A percentile compares a stretch with the other conserved stretches of the same genome.
Evolutionary conservation across 2,329 filamentous ascomycete species (phyloP).

Genomic region (Colletotrichum sp.): DNA sequence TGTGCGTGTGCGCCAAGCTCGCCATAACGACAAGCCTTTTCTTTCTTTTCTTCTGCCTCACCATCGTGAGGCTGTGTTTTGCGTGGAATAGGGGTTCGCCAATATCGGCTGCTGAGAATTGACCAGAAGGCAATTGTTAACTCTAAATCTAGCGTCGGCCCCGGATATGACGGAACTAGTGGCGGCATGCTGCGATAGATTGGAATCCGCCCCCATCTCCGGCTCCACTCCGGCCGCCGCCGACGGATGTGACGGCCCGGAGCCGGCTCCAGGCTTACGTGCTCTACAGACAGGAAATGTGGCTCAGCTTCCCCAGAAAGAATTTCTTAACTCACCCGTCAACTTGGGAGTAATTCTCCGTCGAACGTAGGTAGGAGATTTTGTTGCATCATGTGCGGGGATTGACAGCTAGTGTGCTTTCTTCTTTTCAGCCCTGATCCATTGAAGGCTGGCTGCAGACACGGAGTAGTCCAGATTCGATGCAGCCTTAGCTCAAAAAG

Average conservation of each 20-base stretch:
- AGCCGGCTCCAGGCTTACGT: not conserved
- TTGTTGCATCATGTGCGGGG: not conserved
- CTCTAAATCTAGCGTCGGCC: not conserved
- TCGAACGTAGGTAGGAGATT: not conserved
- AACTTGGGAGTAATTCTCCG: not conserved
- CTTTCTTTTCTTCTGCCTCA: not conserved
- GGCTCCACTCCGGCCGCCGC: not conserved
- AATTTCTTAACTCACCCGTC: not conserved
- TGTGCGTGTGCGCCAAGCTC: not conserved
- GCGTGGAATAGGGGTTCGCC: not conserved
- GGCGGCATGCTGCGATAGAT: not conserved
- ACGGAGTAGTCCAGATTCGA: not conserved
- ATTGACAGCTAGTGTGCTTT: not conserved
- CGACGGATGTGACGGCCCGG: conserved; percentile 1
- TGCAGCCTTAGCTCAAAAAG: not conserved
- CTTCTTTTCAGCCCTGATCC: not conserved
- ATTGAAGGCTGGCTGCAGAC: not conserved
- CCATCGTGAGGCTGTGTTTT: not conserved
- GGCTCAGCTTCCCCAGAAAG: not conserved
- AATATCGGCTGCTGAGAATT: not conserved
- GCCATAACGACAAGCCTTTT: not conserved
- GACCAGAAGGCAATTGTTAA: not conserved
- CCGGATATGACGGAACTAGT: not conserved
- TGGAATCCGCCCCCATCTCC: conserved; percentile 1
- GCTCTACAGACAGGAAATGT: not conserved